Evolutionary conservation across 257 asterid species (phyloP), one percentile per base, ranked within the genome.

Genomic region (Solanum pimpinellifolium): DNA sequence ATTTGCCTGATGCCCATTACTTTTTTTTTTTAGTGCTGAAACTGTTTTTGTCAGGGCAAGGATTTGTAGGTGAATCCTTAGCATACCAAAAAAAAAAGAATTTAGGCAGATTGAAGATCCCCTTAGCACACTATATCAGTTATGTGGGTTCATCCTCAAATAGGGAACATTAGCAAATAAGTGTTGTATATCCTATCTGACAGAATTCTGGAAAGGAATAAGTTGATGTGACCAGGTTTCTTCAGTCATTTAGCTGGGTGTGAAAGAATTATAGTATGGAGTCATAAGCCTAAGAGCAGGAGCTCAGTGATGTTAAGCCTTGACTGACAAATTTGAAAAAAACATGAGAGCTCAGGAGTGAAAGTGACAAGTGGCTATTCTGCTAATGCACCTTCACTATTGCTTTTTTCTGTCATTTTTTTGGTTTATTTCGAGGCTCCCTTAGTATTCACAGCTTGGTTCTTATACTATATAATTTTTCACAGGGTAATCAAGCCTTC

Each of bases 401-500:
- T 77, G 65, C 84, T 77, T 44, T 77, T 41, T 15, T 25, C 62
- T 4, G 27, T 78, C 42, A 46, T 46, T 4, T 44, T 18, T 78
- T 8, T 16, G 39, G 66, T 37, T 46, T 78, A 78, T 78, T 78
- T 16, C 29, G 65, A 25, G 25, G 62, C 83, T 78, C 66, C 84
- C 25, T 46, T 46, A 27, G 29, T 49, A 81, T 29, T n/a, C 83
- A 49, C 16, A 18, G 84, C 33, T 78, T 74, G 56, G 78, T 87
- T 85, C 33, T 74, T 62, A 69, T 77, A 35, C 31, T 35, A 18
- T 81, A 14, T 44, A 21, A 18, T 16, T 69, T 52, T 8, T 83
- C 77, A 59, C 86, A 95, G 99, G 99, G 99, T 85, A 97, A 97
- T 87, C 98, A 95, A 93, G 98, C 99, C 75, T 97, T 91, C 88